Evolutionary conservation across 768 basidiomycete species (phyloP), one percentile per base, ranked within the genome.

Genomic region (Cystobasidium tubakii): DNA sequence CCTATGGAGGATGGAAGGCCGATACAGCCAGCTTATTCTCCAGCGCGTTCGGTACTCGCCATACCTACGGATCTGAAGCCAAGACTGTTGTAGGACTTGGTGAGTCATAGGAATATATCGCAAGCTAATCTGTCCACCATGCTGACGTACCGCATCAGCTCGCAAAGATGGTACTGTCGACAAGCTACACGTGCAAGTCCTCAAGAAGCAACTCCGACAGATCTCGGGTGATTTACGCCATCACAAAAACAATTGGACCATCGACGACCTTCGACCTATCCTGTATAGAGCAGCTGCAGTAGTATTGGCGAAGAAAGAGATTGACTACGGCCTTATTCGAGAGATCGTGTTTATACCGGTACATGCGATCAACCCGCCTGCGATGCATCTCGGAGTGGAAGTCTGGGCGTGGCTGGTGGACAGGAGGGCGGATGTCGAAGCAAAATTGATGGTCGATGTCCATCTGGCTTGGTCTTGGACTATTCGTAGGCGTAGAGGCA

Each of bases 361-460:
- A 77, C 89, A 90, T 71, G 88, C 90, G 1, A 91, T 91, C 75
- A 93, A 90, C 0, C 91, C 93, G 0, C 83, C 90, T 2, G 87
- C 92, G 0, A 87, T 97, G 72, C 86, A 90, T 19, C 87, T 90
- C 1, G 94, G 91, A 0, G 88, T 93, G 53, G 93, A 98, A 79
- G 89, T 89, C 12, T 98, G 96, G 96, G 92, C 90, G 1, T 97
- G 94, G 94, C 85, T 96, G 0, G 89, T 96, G 66, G 87, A 90
- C 17, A 90, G 95, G 80, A 87, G 90, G 73, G 88, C 90, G 0
- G 85, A 86, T 60, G 83, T 89, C 13, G 94, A 97, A 81, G 86
- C 93, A 62, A 87, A 88, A 1, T 81, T 97, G 23, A 89, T 97
- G 85, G 84, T 87, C 3, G 93, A 97, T 78, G 86, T 98, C 63